A percentile compares a stretch with the other conserved stretches of the same genome.
Evolutionary conservation across 345 rosid species (phyloP).

Genomic region (Trapa bicornis): DNA sequence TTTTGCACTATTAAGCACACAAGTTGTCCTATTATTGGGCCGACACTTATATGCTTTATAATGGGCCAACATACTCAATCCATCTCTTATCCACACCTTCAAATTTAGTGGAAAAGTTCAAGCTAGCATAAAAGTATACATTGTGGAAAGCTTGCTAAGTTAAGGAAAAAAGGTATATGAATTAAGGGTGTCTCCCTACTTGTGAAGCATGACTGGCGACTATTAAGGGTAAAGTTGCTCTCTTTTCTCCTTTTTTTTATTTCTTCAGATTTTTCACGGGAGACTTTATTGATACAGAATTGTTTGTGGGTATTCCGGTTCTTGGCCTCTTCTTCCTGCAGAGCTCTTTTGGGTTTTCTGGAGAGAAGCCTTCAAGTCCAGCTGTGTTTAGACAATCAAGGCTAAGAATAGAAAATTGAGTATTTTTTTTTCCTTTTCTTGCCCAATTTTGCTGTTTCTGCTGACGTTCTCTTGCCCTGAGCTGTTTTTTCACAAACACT

Average conservation of each 20-base stretch:
- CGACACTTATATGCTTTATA: no score
- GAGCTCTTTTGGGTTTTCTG: conserved; percentile 6
- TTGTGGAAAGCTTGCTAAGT: no score
- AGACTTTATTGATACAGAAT: neutral
- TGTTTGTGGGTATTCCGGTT: conserved; percentile 9
- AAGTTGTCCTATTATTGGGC: no score
- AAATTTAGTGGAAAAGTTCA: no score
- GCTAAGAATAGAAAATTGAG: conserved; percentile 2
- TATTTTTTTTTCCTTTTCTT: neutral
- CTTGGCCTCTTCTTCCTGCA: conserved; percentile 1
- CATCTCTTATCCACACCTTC: no score
- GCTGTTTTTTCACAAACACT: neutral
- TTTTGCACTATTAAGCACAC: no score
- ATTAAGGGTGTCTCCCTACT: no score
- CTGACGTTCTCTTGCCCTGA: neutral
- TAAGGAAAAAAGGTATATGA: no score
- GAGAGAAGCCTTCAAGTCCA: neutral
- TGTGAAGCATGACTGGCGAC: no score
- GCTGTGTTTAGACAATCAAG: conserved; percentile 3
- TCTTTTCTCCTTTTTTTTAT: neutral
- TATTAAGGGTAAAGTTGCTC: no score
- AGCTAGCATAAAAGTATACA: no score
- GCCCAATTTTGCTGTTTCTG: conserved; percentile 3
- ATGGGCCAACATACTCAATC: no score
- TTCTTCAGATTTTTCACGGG: neutral